Evolutionary conservation across 1,284 basidiomycete species (phyloP).

Genomic region (Boletellus deceptivus): DNA sequence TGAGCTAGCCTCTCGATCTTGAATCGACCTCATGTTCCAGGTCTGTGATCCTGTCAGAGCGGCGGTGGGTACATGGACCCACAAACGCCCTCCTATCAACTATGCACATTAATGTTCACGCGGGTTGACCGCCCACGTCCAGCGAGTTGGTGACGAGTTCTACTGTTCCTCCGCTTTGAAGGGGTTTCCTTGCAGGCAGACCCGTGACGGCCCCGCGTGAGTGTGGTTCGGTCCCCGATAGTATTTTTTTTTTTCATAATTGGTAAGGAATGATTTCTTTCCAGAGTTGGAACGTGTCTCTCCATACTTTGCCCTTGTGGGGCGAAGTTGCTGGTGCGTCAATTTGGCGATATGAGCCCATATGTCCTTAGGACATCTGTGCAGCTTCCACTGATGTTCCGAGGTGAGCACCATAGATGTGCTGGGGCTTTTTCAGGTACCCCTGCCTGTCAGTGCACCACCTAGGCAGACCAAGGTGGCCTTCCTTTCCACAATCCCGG

Average conservation of each 20-base stretch:
- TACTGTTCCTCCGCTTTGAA: background rate
- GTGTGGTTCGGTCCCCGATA: conserved; percentile 42
- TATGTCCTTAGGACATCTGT: no score
- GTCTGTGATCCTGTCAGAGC: conserved; percentile 46
- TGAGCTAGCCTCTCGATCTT: background rate
- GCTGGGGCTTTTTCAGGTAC: conserved; percentile 30
- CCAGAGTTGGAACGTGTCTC: background rate
- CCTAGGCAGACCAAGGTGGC: conserved; percentile 49
- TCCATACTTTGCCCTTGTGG: conserved; percentile 11
- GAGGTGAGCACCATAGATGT: conserved; percentile 28
- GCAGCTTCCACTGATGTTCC: conserved; percentile 52
- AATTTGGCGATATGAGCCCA: no score
- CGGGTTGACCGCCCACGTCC: conserved; percentile 52
- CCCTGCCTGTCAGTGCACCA: conserved; percentile 46
- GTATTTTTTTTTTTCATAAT: conserved; percentile 40
- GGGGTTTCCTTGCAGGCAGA: conserved; percentile 38
- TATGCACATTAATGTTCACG: background rate
- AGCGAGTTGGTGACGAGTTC: conserved; percentile 36
- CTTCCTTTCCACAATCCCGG: conserved; percentile 48
- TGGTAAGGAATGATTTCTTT: conserved; percentile 28
- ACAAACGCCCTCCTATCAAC: no score
- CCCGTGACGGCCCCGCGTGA: conserved; percentile 51
- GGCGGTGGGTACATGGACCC: conserved; percentile 28
- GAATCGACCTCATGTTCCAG: conserved; percentile 22
- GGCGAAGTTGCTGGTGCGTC: conserved; percentile 49